Percentiles rank a stretch among this genome's conserved stretches.
Evolutionary conservation across 345 rosid genomes (phyloP).

Genomic region (Citrus trifoliata): DNA sequence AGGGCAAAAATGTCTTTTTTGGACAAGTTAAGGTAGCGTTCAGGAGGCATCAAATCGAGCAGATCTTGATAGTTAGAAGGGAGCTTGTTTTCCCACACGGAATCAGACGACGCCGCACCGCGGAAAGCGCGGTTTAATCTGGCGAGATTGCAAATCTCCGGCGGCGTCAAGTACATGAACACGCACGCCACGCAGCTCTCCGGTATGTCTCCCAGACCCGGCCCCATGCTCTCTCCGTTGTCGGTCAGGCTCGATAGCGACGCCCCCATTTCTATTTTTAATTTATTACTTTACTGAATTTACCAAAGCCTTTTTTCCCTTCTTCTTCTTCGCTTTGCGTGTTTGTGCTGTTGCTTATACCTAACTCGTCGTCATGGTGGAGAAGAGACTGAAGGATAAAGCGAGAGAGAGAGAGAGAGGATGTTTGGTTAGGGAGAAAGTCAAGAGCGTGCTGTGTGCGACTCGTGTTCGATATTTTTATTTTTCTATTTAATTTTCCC

Average conservation of each 20-base stretch:
- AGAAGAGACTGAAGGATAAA: not conserved
- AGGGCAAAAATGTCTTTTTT: conserved; percentile 85
- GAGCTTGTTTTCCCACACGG: conserved; percentile 85
- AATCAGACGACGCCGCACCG: conserved; percentile 90
- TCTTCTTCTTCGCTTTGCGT: not conserved
- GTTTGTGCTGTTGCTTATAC: too few relatives aligned
- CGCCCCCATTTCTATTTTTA: conserved; percentile 63
- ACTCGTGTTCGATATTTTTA: not conserved
- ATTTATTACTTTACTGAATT: not conserved
- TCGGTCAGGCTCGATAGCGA: conserved; percentile 75
- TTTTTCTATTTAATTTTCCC: conserved; percentile 4
- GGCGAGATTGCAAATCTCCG: conserved; percentile 97
- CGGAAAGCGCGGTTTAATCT: conserved; percentile 74
- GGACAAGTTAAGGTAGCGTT: conserved; percentile 50
- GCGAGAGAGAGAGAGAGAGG: not conserved
- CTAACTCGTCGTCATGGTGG: not conserved
- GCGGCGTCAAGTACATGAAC: conserved; percentile 73
- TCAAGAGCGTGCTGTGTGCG: not conserved
- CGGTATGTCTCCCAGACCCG: conserved; percentile 87
- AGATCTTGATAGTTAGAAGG: conserved; percentile 79
- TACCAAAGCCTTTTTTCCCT: not conserved
- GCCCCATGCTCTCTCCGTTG: conserved; percentile 46
- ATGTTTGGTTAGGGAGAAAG: not conserved
- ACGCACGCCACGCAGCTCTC: conserved; percentile 94
- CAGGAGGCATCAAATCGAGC: conserved; percentile 80